These are phyloP conservation scores for Hanseniaspora mollemarum DNA, from an alignment of 805 yeast species.

Conservation along the genomic window DNA sequence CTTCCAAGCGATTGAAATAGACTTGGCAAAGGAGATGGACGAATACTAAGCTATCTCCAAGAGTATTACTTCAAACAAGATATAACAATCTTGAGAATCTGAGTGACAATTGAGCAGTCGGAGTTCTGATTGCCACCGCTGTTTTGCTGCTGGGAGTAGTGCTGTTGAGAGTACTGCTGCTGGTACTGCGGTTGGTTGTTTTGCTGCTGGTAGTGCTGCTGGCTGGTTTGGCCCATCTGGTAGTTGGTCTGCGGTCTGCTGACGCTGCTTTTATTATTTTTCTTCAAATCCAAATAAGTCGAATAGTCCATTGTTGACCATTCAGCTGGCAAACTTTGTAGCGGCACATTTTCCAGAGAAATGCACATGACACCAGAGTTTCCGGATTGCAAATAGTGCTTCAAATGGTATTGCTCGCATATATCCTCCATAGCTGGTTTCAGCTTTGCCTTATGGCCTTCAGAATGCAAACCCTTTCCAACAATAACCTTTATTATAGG, in stretches of 20 bases:
- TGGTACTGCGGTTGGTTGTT: constrained; percentile 23
- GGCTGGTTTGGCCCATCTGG: constrained; percentile 20
- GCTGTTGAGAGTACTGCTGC: too few species aligned
- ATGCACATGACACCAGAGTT: constrained; percentile 75
- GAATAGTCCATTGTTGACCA: constrained; percentile 25
- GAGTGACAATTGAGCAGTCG: not conserved
- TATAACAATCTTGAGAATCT: not conserved
- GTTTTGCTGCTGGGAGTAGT: not conserved
- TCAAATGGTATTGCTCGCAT: constrained; percentile 56
- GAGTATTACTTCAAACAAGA: not conserved
- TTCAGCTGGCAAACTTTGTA: constrained; percentile 31
- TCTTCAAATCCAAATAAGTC: constrained; percentile 3
- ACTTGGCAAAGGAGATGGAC: too few species aligned
- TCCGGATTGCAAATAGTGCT: constrained; percentile 49
- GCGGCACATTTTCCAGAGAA: constrained; percentile 39
- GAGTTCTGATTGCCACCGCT: not conserved
- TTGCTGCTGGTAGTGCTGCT: constrained; percentile 24
- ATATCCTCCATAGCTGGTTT: constrained; percentile 79
- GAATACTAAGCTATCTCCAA: not conserved
- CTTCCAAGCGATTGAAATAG: too few species aligned
- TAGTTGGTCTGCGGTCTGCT: constrained; percentile 20
- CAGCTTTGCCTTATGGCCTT: constrained; percentile 69
- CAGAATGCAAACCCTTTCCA: constrained; percentile 84
- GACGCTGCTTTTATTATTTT: constrained; percentile 16
- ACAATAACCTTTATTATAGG: constrained; percentile 67